Conservation (phyloP, 2,329 filamentous ascomycete species). For the Diaporthe eres region DNA sequence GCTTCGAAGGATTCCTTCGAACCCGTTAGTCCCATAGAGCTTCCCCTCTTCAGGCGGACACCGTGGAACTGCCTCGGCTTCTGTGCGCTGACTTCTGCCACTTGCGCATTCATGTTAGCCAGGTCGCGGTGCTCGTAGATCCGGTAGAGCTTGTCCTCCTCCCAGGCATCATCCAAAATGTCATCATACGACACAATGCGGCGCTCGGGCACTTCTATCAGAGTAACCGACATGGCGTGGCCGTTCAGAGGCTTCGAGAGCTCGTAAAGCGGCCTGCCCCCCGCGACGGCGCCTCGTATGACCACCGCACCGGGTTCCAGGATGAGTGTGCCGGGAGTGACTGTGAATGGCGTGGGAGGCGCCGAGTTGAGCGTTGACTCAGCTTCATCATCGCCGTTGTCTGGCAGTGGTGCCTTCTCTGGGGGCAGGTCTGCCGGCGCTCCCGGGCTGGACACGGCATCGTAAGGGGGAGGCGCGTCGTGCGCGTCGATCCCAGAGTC, state of each 20-base stretch:
- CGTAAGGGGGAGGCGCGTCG: conserved; percentile 8
- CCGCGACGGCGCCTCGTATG: background rate
- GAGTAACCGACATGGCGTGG: background rate
- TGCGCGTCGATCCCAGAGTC: background rate
- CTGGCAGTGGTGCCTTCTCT: background rate
- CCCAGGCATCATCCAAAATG: background rate
- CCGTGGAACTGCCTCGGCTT: conserved; percentile 12
- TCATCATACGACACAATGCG: conserved; percentile 4
- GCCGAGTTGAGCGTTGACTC: background rate
- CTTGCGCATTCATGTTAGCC: background rate
- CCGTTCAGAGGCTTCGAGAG: conserved; percentile 26
- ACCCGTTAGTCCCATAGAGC: background rate
- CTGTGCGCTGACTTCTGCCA: conserved; percentile 5
- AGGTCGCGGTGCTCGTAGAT: conserved; percentile 11
- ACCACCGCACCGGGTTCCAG: background rate
- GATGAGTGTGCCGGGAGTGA: conserved; percentile 34
- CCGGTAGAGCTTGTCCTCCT: conserved; percentile 25
- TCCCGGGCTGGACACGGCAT: background rate
- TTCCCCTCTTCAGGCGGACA: conserved; percentile 5
- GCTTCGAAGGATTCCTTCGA: background rate
- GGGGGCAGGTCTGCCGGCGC: background rate
- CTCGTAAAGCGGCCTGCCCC: conserved; percentile 25
- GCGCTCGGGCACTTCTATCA: conserved; percentile 1
- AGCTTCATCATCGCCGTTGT: background rate
- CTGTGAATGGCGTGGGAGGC: conserved; percentile 33